A percentile compares a stretch with the other conserved stretches of the same genome.
These are phyloP conservation scores for Tuber borchii DNA, from an alignment of 495 filamentous ascomycete species.

Conservation along the genomic window DNA sequence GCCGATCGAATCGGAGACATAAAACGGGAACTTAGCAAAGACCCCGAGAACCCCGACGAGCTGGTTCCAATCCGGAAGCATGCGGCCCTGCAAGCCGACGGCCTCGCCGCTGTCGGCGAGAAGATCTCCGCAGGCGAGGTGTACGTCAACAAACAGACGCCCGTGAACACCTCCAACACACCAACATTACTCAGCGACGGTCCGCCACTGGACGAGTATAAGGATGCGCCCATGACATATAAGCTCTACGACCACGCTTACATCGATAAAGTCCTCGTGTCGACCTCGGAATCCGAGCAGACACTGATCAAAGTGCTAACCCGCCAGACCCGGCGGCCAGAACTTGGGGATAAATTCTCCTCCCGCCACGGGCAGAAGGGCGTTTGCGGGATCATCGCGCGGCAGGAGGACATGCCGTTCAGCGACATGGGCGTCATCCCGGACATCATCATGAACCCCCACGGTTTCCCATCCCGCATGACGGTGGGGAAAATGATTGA, in stretches of 20 bases:
- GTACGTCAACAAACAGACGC: conserved; percentile 80
- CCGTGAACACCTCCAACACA: conserved; percentile 64
- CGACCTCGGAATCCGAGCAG: conserved; percentile 72
- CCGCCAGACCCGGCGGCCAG: conserved; percentile 83
- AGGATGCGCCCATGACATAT: conserved; percentile 68
- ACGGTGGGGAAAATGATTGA: conserved; percentile 98
- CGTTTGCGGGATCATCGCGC: conserved; percentile 90
- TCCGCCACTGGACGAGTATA: conserved; percentile 51
- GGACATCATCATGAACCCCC: conserved; percentile 99
- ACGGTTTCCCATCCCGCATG: conserved; percentile 99
- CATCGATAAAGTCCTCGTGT: conserved; percentile 90
- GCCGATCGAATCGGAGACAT: conserved; percentile 64
- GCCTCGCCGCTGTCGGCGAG: conserved; percentile 75
- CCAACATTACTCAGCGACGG: conserved; percentile 45
- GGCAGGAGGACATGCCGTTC: conserved; percentile 96
- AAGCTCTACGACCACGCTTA: conserved; percentile 75
- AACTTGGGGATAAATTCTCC: conserved; percentile 97
- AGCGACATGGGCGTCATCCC: conserved; percentile 80
- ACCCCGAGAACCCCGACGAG: conserved; percentile 50
- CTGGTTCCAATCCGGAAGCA: conserved; percentile 60
- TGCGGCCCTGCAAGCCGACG: conserved; percentile 66
- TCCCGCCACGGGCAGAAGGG: conserved; percentile 99
- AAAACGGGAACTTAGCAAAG: conserved; percentile 45
- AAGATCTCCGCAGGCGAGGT: conserved; percentile 66
- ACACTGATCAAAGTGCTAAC: conserved; percentile 85